These are phyloP conservation scores for Exophiala alcalophila DNA, from an alignment of 2,329 filamentous ascomycete species.

Conservation along the genomic window DNA sequence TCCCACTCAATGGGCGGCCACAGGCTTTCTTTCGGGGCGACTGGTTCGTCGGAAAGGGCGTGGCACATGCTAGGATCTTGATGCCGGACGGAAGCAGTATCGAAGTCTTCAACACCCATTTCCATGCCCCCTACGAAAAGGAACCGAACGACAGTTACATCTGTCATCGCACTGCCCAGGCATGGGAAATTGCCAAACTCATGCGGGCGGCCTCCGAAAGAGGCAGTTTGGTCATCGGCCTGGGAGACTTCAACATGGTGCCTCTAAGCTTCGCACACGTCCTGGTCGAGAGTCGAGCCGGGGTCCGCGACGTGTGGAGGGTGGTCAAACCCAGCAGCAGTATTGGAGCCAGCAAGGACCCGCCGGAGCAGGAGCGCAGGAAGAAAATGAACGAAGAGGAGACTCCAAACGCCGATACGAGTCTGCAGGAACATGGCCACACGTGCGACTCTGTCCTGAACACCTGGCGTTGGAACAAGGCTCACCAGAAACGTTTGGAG, in stretches of 20 bases:
- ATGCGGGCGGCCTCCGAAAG: slow-evolving; percentile 76
- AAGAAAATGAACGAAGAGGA: slow-evolving; percentile 42
- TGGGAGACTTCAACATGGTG: slow-evolving; percentile 98
- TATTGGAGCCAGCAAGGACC: slow-evolving; percentile 67
- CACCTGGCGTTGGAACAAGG: slow-evolving; percentile 86
- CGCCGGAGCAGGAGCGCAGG: slow-evolving; percentile 63
- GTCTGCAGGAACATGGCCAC: slow-evolving; percentile 75
- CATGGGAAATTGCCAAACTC: slow-evolving; percentile 90
- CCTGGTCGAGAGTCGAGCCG: slow-evolving; percentile 73
- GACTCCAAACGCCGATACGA: slow-evolving; percentile 72
- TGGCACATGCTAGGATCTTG: slow-evolving; percentile 73
- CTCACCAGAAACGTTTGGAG: slow-evolving; percentile 64
- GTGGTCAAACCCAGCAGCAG: slow-evolving; percentile 79
- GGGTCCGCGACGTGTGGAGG: slow-evolving; percentile 80
- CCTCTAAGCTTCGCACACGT: slow-evolving; percentile 80
- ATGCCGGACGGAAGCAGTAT: slow-evolving; percentile 48
- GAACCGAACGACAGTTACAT: slow-evolving; percentile 80
- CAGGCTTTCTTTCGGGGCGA: slow-evolving; percentile 89
- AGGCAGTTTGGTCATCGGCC: slow-evolving; percentile 76
- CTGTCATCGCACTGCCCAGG: slow-evolving; percentile 85
- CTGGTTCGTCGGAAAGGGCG: slow-evolving; percentile 94
- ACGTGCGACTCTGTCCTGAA: slow-evolving; percentile 85
- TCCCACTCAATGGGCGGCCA: slow-evolving; percentile 88
- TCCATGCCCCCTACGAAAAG: slow-evolving; percentile 82
- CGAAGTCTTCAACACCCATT: slow-evolving; percentile 90